Conservation (phyloP, 2,329 filamentous ascomycete species). For the Leptodontidium sp. region DNA sequence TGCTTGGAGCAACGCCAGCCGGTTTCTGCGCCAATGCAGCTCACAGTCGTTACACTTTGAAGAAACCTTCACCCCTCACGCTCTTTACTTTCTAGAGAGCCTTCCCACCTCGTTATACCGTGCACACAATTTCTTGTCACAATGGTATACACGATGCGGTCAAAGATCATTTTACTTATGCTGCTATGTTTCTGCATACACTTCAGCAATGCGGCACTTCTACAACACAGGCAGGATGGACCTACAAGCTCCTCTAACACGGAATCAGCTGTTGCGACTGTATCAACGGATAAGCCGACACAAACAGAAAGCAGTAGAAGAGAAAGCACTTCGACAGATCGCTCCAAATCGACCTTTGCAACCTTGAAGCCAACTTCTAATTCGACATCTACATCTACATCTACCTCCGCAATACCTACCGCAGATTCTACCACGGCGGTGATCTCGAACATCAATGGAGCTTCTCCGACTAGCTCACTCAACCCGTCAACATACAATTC, state of each 20-base stretch:
- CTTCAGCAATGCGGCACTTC: slow-evolving; percentile 34
- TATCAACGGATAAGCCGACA: slow-evolving; percentile 28
- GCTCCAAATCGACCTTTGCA: slow-evolving; percentile 20
- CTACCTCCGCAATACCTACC: slow-evolving; percentile 23
- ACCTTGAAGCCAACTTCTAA: slow-evolving; percentile 25
- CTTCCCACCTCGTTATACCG: slow-evolving; percentile 31
- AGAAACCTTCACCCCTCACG: slow-evolving; percentile 33
- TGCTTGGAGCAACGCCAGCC: slow-evolving; percentile 32
- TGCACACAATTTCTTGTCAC: slow-evolving; percentile 26
- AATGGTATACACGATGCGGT: slow-evolving; percentile 36
- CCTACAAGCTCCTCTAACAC: slow-evolving; percentile 39
- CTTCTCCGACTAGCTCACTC: slow-evolving; percentile 28
- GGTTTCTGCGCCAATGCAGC: slow-evolving; percentile 38
- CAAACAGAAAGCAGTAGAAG: slow-evolving; percentile 25
- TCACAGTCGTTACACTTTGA: slow-evolving; percentile 33
- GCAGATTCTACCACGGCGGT: slow-evolving; percentile 26
- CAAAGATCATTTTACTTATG: slow-evolving; percentile 34
- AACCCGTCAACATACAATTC: slow-evolving; percentile 39
- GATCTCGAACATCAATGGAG: slow-evolving; percentile 35
- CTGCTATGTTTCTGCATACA: slow-evolving; percentile 41
- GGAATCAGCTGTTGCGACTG: slow-evolving; percentile 26
- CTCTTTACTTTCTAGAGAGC: slow-evolving; percentile 30
- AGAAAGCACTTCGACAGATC: slow-evolving; percentile 21
- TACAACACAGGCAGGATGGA: slow-evolving; percentile 40
- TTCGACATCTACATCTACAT: slow-evolving; percentile 29